phyloP scores from a whole-genome alignment of 371 early-diverging fungal genomes.

The Mucor lusitanicus region DNA sequence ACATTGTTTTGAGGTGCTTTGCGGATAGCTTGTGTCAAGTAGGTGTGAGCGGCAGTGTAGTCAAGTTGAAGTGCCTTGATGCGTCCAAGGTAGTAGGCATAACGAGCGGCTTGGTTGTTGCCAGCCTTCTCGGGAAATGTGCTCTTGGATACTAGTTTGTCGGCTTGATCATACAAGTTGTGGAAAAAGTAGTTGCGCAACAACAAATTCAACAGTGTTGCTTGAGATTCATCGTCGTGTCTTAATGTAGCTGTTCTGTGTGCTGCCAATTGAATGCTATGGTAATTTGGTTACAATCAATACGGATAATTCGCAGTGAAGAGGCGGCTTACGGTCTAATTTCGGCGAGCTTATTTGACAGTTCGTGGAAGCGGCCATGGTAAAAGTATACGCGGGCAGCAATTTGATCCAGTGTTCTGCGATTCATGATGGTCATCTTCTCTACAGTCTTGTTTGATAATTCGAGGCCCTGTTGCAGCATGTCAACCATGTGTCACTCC shows the following conservation, averaged over 20 bases:
- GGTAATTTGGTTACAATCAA: not conserved
- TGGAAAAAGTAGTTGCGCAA: constrained; percentile 89
- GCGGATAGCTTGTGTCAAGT: constrained; percentile 90
- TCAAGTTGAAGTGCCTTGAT: constrained; percentile 96
- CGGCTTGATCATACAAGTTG: constrained; percentile 95
- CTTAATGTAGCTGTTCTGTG: constrained; percentile 90
- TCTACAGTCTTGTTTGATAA: constrained; percentile 68
- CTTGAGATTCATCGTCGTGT: constrained; percentile 85
- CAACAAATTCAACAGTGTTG: constrained; percentile 87
- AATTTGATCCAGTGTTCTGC: constrained; percentile 89
- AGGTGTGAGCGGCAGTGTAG: constrained; percentile 87
- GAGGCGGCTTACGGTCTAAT: constrained; percentile 68
- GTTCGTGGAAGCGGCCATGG: constrained; percentile 86
- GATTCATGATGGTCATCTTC: constrained; percentile 68
- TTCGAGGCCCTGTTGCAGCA: constrained; percentile 59
- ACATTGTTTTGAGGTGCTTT: constrained; percentile 90
- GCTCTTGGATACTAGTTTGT: constrained; percentile 91
- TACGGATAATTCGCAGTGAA: not conserved
- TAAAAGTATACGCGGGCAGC: constrained; percentile 93
- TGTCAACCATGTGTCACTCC: not conserved
- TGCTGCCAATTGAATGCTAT: constrained; percentile 75
- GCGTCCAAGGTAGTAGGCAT: constrained; percentile 93
- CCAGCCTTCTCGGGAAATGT: constrained; percentile 89
- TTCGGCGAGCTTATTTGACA: constrained; percentile 68
- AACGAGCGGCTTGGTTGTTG: constrained; percentile 93